Conservation (phyloP, 108 stramenopile species). For the Chaetoceros muelleri region DNA sequence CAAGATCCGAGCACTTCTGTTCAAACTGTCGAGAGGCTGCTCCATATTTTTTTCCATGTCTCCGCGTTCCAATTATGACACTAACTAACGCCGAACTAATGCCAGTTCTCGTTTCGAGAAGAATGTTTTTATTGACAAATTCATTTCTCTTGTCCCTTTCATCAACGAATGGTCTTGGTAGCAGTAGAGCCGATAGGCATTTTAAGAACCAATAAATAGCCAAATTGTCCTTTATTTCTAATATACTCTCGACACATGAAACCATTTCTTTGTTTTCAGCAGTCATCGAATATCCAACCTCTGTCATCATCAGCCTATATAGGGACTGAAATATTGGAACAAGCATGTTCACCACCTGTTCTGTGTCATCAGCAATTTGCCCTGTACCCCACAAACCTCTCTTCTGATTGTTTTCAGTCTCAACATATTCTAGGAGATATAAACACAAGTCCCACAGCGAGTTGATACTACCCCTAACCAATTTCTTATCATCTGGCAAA, state of each 20-base stretch:
- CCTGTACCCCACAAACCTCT: background rate
- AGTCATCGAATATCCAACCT: constrained; percentile 35
- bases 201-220: constrained; percentile 44
- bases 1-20: constrained; percentile 23
- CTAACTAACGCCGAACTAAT: constrained; percentile 18
- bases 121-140: constrained; percentile 55
- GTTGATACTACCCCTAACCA: constrained; percentile 32
- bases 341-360: constrained; percentile 20
- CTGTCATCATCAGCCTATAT: constrained; percentile 35
- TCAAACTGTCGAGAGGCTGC: constrained; percentile 6
- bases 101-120: constrained; percentile 26
- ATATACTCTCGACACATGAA: constrained; percentile 23
- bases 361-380: constrained; percentile 7
- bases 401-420: background rate
- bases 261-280: constrained; percentile 32
- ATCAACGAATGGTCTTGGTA: constrained; percentile 6
- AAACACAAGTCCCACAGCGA: constrained; percentile 38
- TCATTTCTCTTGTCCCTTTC: constrained; percentile 29
- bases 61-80: constrained; percentile 28
- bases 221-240: constrained; percentile 29
- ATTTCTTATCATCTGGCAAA: constrained; percentile 30
- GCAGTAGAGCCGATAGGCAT: constrained; percentile 22
- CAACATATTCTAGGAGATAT: constrained; percentile 17
- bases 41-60: background rate
- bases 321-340: constrained; percentile 39